Base-by-base conservation (phyloP, 768 basidiomycete genomes). In the Mycena epipterygia region DNA sequence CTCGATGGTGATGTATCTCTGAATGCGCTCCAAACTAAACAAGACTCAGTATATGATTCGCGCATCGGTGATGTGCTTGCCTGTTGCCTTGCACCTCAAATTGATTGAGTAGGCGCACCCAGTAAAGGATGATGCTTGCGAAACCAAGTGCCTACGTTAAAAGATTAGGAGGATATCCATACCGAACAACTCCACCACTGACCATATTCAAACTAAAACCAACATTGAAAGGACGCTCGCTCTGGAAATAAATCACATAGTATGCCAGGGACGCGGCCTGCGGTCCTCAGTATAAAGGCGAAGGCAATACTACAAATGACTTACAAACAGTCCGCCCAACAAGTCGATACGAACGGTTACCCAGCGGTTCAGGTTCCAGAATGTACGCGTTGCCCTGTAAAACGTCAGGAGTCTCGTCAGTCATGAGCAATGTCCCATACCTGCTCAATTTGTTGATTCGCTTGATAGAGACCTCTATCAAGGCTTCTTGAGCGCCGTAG, bases 401-500 rank as follows among this genome's bases (percentile, higher is more conserved):
- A 59, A n/a, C 33, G 13, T 61, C 23, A 23, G 33, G 33, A n/a
- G 2, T 21, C 7, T 35, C 7, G 19, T 17, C 25, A 13, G 5
- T 13, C 27, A 32, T 19, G 32, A 29, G 27, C 12, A 27, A 11
- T 3, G 30, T n/a, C 6, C 21, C 42, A 44, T 74, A 25, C 77
- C 64, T 76, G 63, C 79, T 87, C 4, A 8, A 39, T 52, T 79
- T 79, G 72, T 89, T 81, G 33, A 88, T 83, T 7, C 84, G 78
- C 27, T 77, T 69, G 35, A 82, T 71, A 14, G 84, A 80, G 64
- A 84, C 74, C 69, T 37, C 33, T 62, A 73, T 81, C 77, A 78
- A 84, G 32, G 73, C 66, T n/a, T 81, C 79, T 76, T 87, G 81
- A 27, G 86, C 86, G 6, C 83, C 83, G 71, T 86, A 89, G 1